A percentile compares a stretch with the other conserved stretches of the same genome.
Conservation (phyloP, 1,284 basidiomycete species). For the Athelia psychrophila region DNA sequence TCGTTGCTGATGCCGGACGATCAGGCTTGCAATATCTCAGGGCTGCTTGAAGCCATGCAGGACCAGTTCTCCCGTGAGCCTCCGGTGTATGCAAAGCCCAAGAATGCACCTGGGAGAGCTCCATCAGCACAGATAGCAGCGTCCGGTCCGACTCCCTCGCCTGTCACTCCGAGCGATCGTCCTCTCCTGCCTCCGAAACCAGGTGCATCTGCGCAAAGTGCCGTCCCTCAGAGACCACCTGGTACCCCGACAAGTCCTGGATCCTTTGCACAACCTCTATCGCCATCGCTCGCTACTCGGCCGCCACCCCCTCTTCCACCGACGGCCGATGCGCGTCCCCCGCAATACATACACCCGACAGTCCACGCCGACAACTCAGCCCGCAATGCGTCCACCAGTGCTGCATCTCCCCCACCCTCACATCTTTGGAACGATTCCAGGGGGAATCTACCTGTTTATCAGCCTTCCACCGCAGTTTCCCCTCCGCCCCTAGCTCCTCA, state of each 20-base stretch:
- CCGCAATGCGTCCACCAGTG: constrained; percentile 12
- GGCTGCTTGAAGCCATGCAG: constrained; percentile 71
- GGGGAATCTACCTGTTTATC: neutral
- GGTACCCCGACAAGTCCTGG: neutral
- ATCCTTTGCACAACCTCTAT: neutral
- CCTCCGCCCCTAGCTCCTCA: constrained; percentile 5
- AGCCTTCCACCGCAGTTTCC: constrained; percentile 9
- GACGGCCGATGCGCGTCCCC: constrained; percentile 20
- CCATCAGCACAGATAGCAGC: constrained; percentile 16
- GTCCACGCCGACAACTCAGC: constrained; percentile 5
- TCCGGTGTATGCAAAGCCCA: constrained; percentile 89
- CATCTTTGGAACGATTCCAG: neutral
- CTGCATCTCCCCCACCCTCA: neutral
- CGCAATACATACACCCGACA: constrained; percentile 18
- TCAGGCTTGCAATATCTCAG: constrained; percentile 68
- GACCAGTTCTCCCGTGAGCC: constrained; percentile 82
- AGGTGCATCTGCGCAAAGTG: constrained; percentile 9
- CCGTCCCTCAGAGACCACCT: constrained; percentile 15
- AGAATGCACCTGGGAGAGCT: constrained; percentile 17
- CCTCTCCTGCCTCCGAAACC: constrained; percentile 49
- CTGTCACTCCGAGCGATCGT: constrained; percentile 24
- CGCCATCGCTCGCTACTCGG: constrained; percentile 25
- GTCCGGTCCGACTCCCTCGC: constrained; percentile 14
- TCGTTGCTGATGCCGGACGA: constrained; percentile 2
- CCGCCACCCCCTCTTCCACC: constrained; percentile 40